Conservation (phyloP, 1,284 basidiomycete species). For the Tetrapyrgos nigripes region DNA sequence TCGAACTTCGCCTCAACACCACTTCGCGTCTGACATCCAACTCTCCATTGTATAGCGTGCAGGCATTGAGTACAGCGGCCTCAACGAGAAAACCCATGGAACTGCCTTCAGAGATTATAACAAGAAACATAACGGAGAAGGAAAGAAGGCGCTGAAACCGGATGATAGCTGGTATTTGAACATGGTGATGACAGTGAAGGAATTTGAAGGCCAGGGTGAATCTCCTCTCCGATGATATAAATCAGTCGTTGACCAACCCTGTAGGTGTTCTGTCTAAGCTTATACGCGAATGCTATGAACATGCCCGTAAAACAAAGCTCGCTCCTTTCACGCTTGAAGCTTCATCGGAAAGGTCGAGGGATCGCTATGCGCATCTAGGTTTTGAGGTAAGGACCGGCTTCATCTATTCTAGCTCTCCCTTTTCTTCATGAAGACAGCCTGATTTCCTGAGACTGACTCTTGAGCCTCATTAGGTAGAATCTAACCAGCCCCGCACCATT, state of each 20-base stretch:
- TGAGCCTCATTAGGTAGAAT: too few species aligned
- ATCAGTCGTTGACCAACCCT: background rate
- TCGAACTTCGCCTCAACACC: background rate
- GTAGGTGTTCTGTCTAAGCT: conserved; percentile 12
- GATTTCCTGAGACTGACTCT: background rate
- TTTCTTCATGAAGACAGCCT: background rate
- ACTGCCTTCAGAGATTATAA: background rate
- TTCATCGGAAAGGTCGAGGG: conserved; percentile 10
- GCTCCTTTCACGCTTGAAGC: conserved; percentile 14
- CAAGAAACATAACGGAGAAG: background rate
- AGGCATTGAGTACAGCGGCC: background rate
- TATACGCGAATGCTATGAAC: conserved; percentile 10
- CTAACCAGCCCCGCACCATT: conserved; percentile 1
- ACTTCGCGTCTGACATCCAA: background rate
- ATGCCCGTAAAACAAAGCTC: background rate
- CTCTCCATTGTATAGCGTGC: background rate
- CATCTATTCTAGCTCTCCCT: background rate
- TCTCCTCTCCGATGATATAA: background rate
- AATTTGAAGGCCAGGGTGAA: conserved; percentile 8
- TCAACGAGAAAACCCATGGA: background rate
- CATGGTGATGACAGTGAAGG: conserved; percentile 2
- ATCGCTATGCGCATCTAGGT: conserved; percentile 16
- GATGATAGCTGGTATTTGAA: conserved; percentile 10
- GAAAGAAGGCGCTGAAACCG: background rate
- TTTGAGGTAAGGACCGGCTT: conserved; percentile 19